phyloP scores from a whole-genome alignment of 108 stramenopile genomes.

The Skeletonema costatum region DNA sequence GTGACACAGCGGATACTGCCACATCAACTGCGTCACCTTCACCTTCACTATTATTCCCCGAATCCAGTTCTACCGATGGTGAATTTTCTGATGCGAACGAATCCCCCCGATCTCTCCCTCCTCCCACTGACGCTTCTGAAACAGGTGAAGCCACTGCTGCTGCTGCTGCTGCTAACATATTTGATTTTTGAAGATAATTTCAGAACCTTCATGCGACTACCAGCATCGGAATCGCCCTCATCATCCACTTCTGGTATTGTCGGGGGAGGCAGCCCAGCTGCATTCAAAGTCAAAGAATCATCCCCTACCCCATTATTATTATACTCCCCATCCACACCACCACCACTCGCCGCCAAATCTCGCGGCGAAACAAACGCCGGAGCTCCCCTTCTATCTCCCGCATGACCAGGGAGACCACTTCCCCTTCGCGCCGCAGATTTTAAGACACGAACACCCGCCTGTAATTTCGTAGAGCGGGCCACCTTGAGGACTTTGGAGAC shows the following conservation, averaged over 20 bases:
- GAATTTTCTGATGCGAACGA: neutral
- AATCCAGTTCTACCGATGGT: neutral
- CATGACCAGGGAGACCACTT: slow-evolving; percentile 42
- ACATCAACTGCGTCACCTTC: neutral
- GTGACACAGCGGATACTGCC: neutral
- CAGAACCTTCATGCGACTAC: neutral
- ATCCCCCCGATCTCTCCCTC: neutral
- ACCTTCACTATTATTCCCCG: neutral
- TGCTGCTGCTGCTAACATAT: neutral
- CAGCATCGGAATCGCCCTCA: slow-evolving; percentile 24
- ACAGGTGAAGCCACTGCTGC: neutral
- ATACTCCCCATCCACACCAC: neutral
- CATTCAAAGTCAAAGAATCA: neutral
- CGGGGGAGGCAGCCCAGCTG: slow-evolving; percentile 16
- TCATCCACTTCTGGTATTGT: slow-evolving; percentile 39
- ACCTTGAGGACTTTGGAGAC: slow-evolving; percentile 71
- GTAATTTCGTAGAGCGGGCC: slow-evolving; percentile 64
- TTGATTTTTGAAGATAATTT: neutral
- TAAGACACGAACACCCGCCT: slow-evolving; percentile 65
- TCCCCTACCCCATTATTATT: neutral
- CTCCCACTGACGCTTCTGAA: neutral
- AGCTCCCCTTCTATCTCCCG: slow-evolving; percentile 66
- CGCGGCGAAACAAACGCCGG: slow-evolving; percentile 34
- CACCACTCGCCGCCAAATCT: slow-evolving; percentile 3
- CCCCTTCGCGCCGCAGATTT: slow-evolving; percentile 54